Evolutionary conservation across 2,329 filamentous ascomycete species (phyloP).

Genomic region (Hymenoscyphus infarciens): DNA sequence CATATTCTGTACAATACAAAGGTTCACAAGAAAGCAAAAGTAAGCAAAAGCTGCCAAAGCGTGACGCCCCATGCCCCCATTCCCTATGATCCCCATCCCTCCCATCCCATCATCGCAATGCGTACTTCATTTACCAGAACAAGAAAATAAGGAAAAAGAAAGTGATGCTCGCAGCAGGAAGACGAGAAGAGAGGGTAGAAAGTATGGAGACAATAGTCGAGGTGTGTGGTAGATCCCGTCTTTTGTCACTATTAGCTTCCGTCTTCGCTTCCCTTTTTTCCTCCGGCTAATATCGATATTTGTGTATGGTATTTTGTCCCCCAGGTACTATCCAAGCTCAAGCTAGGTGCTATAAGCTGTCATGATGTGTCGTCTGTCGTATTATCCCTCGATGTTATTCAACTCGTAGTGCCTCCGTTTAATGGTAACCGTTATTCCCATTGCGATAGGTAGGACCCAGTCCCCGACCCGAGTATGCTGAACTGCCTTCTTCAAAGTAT

Average conservation of each 20-base stretch:
- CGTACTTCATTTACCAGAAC: conserved; percentile 6
- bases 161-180: background rate
- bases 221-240: background rate
- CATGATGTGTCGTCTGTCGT: conserved; percentile 16
- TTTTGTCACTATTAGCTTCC: background rate
- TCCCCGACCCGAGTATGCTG: conserved; percentile 35
- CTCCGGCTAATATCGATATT: background rate
- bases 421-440: conserved; percentile 34
- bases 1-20: conserved; percentile 4
- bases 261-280: background rate
- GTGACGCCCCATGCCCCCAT: conserved; percentile 5
- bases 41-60: conserved; percentile 2
- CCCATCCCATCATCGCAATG: conserved; percentile 3
- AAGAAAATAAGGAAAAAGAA: conserved; percentile 1
- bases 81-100: background rate
- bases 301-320: conserved; percentile 5
- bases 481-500: conserved; percentile 59
- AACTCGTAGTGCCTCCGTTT: conserved; percentile 13
- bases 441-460: conserved; percentile 33
- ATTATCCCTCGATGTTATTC: conserved; percentile 12
- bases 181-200: conserved; percentile 5
- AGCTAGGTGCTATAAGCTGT: conserved; percentile 26
- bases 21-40: background rate
- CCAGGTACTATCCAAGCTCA: conserved; percentile 25
- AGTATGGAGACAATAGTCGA: background rate